phyloP scores from a whole-genome alignment of 2,329 filamentous ascomycete genomes.

The Fusarium abutilonis region DNA sequence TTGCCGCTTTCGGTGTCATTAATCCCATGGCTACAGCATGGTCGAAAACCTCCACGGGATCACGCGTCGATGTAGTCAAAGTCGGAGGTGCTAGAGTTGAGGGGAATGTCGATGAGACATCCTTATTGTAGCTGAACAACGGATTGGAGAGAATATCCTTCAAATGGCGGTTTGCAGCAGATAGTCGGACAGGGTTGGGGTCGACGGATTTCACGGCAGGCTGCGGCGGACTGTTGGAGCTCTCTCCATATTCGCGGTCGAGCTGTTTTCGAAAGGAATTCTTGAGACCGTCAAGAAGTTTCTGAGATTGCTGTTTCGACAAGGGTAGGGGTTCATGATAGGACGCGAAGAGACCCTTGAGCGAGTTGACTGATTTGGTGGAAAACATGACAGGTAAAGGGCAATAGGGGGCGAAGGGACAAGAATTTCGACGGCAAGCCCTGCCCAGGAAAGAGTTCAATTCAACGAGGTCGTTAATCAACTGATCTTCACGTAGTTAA shows the following conservation, averaged over 20 bases:
- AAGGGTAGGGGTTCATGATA: slow-evolving; percentile 64
- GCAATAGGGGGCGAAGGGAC: slow-evolving; percentile 49
- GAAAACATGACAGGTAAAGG: slow-evolving; percentile 48
- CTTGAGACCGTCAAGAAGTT: slow-evolving; percentile 66
- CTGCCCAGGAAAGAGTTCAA: slow-evolving; percentile 2
- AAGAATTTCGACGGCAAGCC: slow-evolving; percentile 26
- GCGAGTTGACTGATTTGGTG: slow-evolving; percentile 51
- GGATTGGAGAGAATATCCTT: slow-evolving; percentile 67
- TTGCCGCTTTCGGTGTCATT: slow-evolving; percentile 64
- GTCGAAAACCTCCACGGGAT: slow-evolving; percentile 66
- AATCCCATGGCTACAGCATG: slow-evolving; percentile 64
- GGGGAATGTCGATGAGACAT: slow-evolving; percentile 33
- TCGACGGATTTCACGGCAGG: slow-evolving; percentile 33
- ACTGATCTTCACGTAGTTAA: slow-evolving; percentile 12
- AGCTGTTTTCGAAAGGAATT: slow-evolving; percentile 66
- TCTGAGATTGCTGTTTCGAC: slow-evolving; percentile 61
- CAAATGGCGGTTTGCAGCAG: slow-evolving; percentile 58
- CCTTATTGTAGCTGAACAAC: slow-evolving; percentile 57
- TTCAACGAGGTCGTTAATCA: background rate
- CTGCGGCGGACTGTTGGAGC: slow-evolving; percentile 43
- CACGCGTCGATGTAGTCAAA: slow-evolving; percentile 39
- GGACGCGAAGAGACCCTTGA: slow-evolving; percentile 54
- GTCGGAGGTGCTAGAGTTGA: slow-evolving; percentile 21
- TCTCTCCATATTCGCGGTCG: slow-evolving; percentile 65
- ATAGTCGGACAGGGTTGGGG: slow-evolving; percentile 48